Conservation (phyloP, 768 basidiomycete genomes). For the Trametes cingulata region DNA sequence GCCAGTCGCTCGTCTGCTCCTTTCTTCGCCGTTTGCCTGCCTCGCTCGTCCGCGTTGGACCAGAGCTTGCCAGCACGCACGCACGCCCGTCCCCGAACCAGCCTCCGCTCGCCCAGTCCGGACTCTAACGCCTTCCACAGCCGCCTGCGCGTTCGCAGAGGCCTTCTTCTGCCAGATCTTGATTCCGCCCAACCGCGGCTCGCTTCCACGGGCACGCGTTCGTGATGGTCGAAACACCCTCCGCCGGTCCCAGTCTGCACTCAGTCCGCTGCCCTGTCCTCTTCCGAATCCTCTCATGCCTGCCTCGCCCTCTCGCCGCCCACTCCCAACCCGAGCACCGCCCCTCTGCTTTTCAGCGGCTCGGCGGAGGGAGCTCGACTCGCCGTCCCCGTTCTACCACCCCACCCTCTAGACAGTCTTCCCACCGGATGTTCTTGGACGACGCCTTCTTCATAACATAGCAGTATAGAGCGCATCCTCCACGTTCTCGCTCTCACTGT, state of each 20-base stretch:
- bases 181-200: neutral
- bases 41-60: neutral
- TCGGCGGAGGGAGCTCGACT: neutral
- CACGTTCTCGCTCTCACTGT: no score
- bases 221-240: constrained; percentile 1
- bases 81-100: neutral
- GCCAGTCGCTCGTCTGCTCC: neutral
- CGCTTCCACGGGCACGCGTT: constrained; percentile 4
- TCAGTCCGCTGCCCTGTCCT: neutral
- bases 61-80: neutral
- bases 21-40: neutral
- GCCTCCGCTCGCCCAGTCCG: neutral
- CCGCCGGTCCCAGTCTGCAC: neutral
- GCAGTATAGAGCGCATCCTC: no score
- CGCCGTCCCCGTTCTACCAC: neutral
- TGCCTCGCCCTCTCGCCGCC: neutral
- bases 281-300: constrained; percentile 1
- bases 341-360: neutral
- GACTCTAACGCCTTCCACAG: neutral
- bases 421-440: no score
- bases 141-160: neutral
- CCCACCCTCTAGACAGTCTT: neutral
- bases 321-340: constrained; percentile 4
- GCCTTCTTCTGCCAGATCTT: neutral
- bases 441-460: no score